Evolutionary conservation across 805 yeast genomes (phyloP).

Genomic region (Lachancea thermotolerans): DNA sequence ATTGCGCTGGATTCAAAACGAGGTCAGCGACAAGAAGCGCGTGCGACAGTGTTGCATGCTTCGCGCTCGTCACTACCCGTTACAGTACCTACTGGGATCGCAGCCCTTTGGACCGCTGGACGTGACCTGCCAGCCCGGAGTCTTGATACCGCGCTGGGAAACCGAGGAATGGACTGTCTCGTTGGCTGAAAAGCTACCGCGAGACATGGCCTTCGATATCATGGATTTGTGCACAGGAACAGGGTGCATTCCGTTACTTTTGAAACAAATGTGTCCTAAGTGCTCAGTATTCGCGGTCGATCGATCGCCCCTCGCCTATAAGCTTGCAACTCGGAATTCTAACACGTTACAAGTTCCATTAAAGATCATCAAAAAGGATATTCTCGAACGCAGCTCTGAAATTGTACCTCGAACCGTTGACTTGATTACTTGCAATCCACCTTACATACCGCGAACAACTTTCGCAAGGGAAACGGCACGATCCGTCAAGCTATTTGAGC

Average conservation of each 20-base stretch:
- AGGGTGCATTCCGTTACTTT: slow-evolving; percentile 71
- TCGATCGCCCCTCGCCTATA: slow-evolving; percentile 45
- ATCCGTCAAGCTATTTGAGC: slow-evolving; percentile 72
- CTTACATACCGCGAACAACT: slow-evolving; percentile 49
- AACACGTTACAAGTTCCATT: slow-evolving; percentile 5
- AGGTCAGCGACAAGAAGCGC: slow-evolving; percentile 5
- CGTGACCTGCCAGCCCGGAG: slow-evolving; percentile 54
- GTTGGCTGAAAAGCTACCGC: slow-evolving; percentile 25
- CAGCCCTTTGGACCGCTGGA: slow-evolving; percentile 81
- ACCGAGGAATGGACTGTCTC: slow-evolving; percentile 83
- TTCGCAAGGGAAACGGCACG: slow-evolving; percentile 41
- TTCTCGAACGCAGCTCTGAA: background rate
- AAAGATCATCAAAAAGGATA: slow-evolving; percentile 3
- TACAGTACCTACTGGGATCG: slow-evolving; percentile 76
- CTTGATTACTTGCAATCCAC: slow-evolving; percentile 81
- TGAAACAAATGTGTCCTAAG: slow-evolving; percentile 29
- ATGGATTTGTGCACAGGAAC: slow-evolving; percentile 82
- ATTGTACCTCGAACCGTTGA: slow-evolving; percentile 30
- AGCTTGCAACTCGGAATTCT: slow-evolving; percentile 43
- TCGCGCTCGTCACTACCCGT: slow-evolving; percentile 54
- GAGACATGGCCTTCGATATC: slow-evolving; percentile 21
- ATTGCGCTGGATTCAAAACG: slow-evolving; percentile 23
- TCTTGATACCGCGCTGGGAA: slow-evolving; percentile 88
- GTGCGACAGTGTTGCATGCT: slow-evolving; percentile 40
- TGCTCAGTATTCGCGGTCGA: slow-evolving; percentile 45